phyloP scores from a whole-genome alignment of 2,329 filamentous ascomycete genomes.

The Ophiostoma angusticollis region DNA sequence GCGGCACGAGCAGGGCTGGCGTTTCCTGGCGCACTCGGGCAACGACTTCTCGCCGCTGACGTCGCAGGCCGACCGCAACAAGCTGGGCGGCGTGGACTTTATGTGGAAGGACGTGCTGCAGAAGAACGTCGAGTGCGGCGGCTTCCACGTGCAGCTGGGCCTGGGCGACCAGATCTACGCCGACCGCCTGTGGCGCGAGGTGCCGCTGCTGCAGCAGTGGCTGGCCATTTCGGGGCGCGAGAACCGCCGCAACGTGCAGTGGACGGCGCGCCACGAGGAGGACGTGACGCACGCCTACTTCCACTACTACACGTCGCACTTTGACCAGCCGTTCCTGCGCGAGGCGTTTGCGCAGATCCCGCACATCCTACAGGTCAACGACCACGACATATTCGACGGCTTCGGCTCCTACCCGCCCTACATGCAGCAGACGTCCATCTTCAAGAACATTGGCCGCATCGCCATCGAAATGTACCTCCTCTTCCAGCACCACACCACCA shows the following conservation, averaged over 20 bases:
- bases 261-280: constrained; percentile 91
- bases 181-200: constrained; percentile 90
- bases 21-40: constrained; percentile 88
- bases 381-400: constrained; percentile 98
- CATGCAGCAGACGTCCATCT: constrained; percentile 95
- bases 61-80: constrained; percentile 70
- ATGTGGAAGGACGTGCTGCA: constrained; percentile 99
- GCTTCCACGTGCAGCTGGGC: constrained; percentile 88
- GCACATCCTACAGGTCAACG: constrained; percentile 82
- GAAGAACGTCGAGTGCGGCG: constrained; percentile 91
- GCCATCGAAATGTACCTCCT: constrained; percentile 96
- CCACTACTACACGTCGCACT: constrained; percentile 97
- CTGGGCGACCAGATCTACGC: constrained; percentile 92
- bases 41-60: constrained; percentile 91
- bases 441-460: constrained; percentile 93
- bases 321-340: constrained; percentile 86
- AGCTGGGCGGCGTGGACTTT: constrained; percentile 76
- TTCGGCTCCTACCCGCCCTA: constrained; percentile 96
- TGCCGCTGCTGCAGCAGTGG: constrained; percentile 90
- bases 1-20: constrained; percentile 80
- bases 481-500: constrained; percentile 94
- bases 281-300: constrained; percentile 95
- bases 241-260: constrained; percentile 75
- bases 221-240: constrained; percentile 86
- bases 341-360: constrained; percentile 98